These are phyloP conservation scores for Kazachstania viticola DNA, from an alignment of 805 yeast genomes.

Conservation along the genomic window DNA sequence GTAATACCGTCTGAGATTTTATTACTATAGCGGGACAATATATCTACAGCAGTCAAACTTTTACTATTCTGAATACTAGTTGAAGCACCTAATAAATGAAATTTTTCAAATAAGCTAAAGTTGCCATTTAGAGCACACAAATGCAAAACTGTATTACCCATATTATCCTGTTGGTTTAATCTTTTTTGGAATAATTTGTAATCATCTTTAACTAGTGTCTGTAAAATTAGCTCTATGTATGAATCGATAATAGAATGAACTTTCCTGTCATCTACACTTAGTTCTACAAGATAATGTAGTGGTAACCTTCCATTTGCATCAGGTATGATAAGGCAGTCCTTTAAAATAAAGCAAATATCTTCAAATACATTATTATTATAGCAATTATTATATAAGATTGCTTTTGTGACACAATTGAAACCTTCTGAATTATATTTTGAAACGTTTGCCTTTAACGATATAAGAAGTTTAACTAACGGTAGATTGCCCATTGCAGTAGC, in stretches of 20 bases:
- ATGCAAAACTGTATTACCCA: slow-evolving; percentile 81
- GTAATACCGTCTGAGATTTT: no score
- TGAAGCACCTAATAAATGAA: slow-evolving; percentile 24
- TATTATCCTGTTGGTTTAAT: slow-evolving; percentile 63
- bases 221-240: slow-evolving; percentile 41
- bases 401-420: slow-evolving; percentile 56
- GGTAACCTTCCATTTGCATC: slow-evolving; percentile 66
- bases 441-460: slow-evolving; percentile 52
- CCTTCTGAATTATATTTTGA: slow-evolving; percentile 43
- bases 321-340: slow-evolving; percentile 57
- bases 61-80: slow-evolving; percentile 21
- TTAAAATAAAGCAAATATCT: slow-evolving; percentile 44
- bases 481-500: slow-evolving; percentile 69
- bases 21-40: slow-evolving; percentile 14
- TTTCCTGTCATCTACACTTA: slow-evolving; percentile 40
- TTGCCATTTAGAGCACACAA: slow-evolving; percentile 40
- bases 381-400: slow-evolving; percentile 62
- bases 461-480: slow-evolving; percentile 43
- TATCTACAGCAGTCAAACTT: slow-evolving; percentile 20
- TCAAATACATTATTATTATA: slow-evolving; percentile 52
- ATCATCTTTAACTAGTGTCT: slow-evolving; percentile 30
- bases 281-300: slow-evolving; percentile 51
- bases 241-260: slow-evolving; percentile 38
- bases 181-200: slow-evolving; percentile 42
- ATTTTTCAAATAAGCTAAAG: slow-evolving; percentile 22